phyloP scores from a whole-genome alignment of 1,139 yeast genomes.

The Debaryomycetaceae sp. region DNA sequence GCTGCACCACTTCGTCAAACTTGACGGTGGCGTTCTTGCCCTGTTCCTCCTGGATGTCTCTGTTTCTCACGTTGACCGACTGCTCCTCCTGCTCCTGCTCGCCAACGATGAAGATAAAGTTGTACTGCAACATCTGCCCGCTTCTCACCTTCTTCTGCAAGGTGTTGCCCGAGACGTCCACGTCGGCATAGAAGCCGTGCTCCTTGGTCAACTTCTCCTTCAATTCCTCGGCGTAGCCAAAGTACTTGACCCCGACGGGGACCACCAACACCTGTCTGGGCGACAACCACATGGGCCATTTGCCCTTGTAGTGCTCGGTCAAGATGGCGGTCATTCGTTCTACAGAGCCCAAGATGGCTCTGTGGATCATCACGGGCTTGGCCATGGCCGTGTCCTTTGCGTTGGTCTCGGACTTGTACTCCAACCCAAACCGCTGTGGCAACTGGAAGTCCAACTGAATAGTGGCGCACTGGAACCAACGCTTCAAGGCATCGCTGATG shows the following conservation, averaged over 20 bases:
- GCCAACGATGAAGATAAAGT: conserved; percentile 94
- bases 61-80: conserved; percentile 86
- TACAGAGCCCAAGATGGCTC: conserved; percentile 95
- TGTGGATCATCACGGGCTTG: conserved; percentile 97
- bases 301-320: conserved; percentile 95
- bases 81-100: conserved; percentile 78
- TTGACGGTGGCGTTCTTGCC: conserved; percentile 82
- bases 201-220: conserved; percentile 59
- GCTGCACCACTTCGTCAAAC: conserved; percentile 65
- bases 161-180: conserved; percentile 89
- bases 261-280: conserved; percentile 95
- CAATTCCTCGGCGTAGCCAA: conserved; percentile 80
- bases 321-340: conserved; percentile 98
- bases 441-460: conserved; percentile 97
- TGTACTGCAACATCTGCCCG: conserved; percentile 89
- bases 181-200: conserved; percentile 82
- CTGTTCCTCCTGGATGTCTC: conserved; percentile 81
- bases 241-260: conserved; percentile 92
- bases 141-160: conserved; percentile 94
- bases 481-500: conserved; percentile 84
- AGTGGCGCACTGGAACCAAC: conserved; percentile 98
- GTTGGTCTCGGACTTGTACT: conserved; percentile 73
- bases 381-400: conserved; percentile 31
- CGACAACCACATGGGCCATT: conserved; percentile 99
- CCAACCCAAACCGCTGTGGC: conserved; percentile 85